Conservation (phyloP, 257 asterid genomes). For the Nicotiana knightiana region DNA sequence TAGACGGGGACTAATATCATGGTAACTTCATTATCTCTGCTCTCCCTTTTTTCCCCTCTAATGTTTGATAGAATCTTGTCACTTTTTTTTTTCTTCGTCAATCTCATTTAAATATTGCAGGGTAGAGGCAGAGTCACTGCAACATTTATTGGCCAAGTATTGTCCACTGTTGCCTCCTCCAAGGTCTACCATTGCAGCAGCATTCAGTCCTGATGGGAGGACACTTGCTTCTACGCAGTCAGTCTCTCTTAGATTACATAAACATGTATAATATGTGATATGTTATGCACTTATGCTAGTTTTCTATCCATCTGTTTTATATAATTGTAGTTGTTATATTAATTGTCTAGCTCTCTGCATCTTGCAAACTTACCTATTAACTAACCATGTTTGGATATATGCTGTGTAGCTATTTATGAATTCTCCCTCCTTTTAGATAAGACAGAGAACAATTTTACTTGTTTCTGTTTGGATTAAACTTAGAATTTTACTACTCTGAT, state of each 20-base stretch:
- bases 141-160: constrained; percentile 72
- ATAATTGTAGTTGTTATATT: background rate
- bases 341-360: background rate
- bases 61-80: background rate
- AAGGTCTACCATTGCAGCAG: constrained; percentile 98
- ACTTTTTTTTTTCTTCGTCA: background rate
- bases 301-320: background rate
- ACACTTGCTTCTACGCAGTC: constrained; percentile 97
- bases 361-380: background rate
- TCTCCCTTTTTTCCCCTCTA: background rate
- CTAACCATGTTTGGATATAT: background rate
- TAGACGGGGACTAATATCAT: constrained; percentile 76
- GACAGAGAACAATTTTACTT: background rate
- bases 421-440: background rate
- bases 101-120: constrained; percentile 32
- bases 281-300: background rate
- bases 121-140: constrained; percentile 88
- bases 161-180: constrained; percentile 93
- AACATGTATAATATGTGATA: background rate
- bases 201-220: constrained; percentile 90
- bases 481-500: background rate
- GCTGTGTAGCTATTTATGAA: background rate
- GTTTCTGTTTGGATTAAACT: background rate
- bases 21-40: constrained; percentile 35
- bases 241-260: constrained; percentile 13